Evolutionary conservation across 805 yeast species (phyloP).

Genomic region (Geotrichum ghanense): DNA sequence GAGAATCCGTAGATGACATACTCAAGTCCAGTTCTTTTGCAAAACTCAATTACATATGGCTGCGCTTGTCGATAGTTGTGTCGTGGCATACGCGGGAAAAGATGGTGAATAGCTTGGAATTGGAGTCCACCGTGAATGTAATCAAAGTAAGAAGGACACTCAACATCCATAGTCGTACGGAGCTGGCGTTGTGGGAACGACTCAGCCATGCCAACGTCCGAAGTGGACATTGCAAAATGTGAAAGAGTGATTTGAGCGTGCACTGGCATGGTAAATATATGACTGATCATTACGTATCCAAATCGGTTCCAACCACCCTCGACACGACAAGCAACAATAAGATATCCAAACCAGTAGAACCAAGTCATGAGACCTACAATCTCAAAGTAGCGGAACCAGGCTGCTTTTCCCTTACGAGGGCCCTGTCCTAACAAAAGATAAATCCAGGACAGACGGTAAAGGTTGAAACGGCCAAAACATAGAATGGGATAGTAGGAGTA

Average conservation of each 20-base stretch:
- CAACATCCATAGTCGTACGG: conserved; percentile 91
- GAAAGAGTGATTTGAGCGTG: conserved; percentile 86
- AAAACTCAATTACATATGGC: conserved; percentile 58
- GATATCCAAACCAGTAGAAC: conserved; percentile 73
- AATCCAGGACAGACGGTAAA: conserved; percentile 72
- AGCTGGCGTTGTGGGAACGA: conserved; percentile 70
- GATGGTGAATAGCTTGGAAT: conserved; percentile 82
- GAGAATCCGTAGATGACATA: conserved; percentile 80
- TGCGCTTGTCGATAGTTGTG: conserved; percentile 76
- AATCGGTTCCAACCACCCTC: conserved; percentile 44
- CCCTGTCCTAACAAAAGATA: conserved; percentile 67
- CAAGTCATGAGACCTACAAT: conserved; percentile 57
- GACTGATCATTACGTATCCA: conserved; percentile 58
- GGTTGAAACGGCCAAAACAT: conserved; percentile 74
- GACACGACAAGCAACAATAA: conserved; percentile 40
- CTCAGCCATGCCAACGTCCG: conserved; percentile 73
- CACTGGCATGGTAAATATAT: conserved; percentile 77
- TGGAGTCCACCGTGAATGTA: conserved; percentile 87
- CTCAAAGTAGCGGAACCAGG: conserved; percentile 77
- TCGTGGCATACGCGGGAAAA: conserved; percentile 81
- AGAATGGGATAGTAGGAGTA: conserved; percentile 68
- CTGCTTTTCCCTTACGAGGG: conserved; percentile 71
- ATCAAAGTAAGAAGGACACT: conserved; percentile 88
- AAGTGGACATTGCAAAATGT: conserved; percentile 89
- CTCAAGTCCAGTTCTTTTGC: conserved; percentile 62